Evolutionary conservation across 2,329 filamentous ascomycete genomes (phyloP).

Genomic region (Epichloe scottii): DNA sequence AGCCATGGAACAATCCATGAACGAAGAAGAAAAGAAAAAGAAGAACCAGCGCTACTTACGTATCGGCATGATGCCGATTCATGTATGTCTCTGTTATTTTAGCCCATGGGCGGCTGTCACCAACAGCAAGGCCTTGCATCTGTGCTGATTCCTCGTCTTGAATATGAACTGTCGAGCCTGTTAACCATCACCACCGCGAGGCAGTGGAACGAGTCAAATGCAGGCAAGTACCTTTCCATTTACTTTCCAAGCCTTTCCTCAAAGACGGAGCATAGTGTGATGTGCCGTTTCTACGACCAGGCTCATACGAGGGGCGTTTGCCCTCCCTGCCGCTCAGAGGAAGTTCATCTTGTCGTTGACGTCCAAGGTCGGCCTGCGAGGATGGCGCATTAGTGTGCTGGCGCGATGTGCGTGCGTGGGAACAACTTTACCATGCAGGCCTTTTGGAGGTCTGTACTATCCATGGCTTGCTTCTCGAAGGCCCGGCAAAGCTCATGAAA

Average conservation of each 20-base stretch:
- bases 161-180: slow-evolving; percentile 7
- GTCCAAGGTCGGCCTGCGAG: slow-evolving; percentile 13
- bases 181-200: neutral
- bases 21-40: neutral
- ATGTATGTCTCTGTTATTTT: slow-evolving; percentile 6
- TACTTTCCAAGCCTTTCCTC: slow-evolving; percentile 6
- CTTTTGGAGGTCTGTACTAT: neutral
- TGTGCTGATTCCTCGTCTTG: slow-evolving; percentile 13
- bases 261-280: slow-evolving; percentile 7
- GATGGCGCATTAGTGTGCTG: neutral
- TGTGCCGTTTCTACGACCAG: slow-evolving; percentile 3
- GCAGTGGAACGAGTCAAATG: neutral
- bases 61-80: slow-evolving; percentile 2
- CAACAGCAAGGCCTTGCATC: slow-evolving; percentile 11
- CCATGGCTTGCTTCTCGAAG: neutral
- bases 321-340: slow-evolving; percentile 8
- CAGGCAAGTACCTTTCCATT: slow-evolving; percentile 11
- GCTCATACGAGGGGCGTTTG: slow-evolving; percentile 9
- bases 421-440: slow-evolving; percentile 5
- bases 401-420: neutral
- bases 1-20: neutral
- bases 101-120: slow-evolving; percentile 12
- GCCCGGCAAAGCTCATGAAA: slow-evolving; percentile 2
- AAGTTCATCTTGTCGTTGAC: slow-evolving; percentile 12
- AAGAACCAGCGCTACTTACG: slow-evolving; percentile 4